Evolutionary conservation across 768 basidiomycete genomes (phyloP).

Genomic region (Lactarius vividus): DNA sequence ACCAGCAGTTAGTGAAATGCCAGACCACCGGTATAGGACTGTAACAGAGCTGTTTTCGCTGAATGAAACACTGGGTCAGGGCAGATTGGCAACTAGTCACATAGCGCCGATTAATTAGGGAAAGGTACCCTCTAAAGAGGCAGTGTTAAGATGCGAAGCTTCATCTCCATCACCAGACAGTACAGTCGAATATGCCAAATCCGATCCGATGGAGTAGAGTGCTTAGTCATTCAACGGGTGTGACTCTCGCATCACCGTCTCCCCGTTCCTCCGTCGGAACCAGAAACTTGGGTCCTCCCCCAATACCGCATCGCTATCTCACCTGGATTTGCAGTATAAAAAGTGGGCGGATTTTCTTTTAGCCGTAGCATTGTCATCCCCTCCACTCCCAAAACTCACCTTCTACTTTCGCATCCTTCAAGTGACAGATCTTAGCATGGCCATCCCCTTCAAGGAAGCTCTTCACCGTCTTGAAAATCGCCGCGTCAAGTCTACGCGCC

Average conservation of each 20-base stretch:
- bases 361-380: slow-evolving; percentile 6
- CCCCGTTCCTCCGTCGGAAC: background rate
- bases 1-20: background rate
- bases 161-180: background rate
- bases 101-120: background rate
- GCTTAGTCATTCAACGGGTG: slow-evolving; percentile 18
- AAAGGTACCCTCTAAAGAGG: too few relatives aligned
- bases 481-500: slow-evolving; percentile 81
- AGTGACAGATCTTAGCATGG: slow-evolving; percentile 57
- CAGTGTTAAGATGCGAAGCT: background rate
- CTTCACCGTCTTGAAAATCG: slow-evolving; percentile 80
- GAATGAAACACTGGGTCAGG: background rate
- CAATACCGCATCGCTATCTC: background rate
- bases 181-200: background rate
- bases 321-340: slow-evolving; percentile 6
- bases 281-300: background rate
- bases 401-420: slow-evolving; percentile 15
- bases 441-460: slow-evolving; percentile 77
- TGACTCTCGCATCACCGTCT: background rate
- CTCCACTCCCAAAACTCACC: slow-evolving; percentile 3
- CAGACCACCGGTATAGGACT: background rate
- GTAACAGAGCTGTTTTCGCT: background rate
- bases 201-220: background rate
- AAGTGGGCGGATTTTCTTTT: slow-evolving; percentile 20
- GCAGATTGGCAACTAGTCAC: background rate